Conservation (phyloP, 306 rosid genomes). For the Cucumis sativus region DNA sequence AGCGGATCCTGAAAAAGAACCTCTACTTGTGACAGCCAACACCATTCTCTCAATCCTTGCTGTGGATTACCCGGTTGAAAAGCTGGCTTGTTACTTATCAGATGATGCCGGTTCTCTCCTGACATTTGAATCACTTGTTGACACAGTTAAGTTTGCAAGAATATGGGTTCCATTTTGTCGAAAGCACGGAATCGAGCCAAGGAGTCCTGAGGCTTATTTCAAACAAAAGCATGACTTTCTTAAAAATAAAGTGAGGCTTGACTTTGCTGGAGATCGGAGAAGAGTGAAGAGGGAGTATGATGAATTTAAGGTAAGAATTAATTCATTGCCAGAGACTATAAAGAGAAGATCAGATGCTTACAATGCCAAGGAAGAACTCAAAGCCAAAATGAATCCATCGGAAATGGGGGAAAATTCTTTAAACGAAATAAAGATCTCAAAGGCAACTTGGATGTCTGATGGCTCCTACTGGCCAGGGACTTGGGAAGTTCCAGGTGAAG, state of each 20-base stretch:
- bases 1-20: constrained; percentile 82
- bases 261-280: constrained; percentile 72
- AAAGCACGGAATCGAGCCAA: constrained; percentile 56
- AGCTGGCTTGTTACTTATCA: constrained; percentile 71
- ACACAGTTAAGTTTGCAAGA: constrained; percentile 69
- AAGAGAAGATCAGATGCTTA: constrained; percentile 71
- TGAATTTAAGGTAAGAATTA: constrained; percentile 70
- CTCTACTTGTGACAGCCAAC: constrained; percentile 77
- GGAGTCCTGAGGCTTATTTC: constrained; percentile 75
- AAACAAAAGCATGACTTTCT: constrained; percentile 69
- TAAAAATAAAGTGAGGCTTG: constrained; percentile 63
- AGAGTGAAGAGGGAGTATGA: constrained; percentile 76
- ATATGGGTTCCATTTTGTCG: constrained; percentile 78
- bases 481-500: constrained; percentile 50
- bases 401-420: constrained; percentile 37
- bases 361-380: constrained; percentile 72
- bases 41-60: constrained; percentile 83
- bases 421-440: constrained; percentile 41
- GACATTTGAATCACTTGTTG: constrained; percentile 79
- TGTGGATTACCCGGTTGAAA: constrained; percentile 70
- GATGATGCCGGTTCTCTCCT: constrained; percentile 79
- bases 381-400: constrained; percentile 65
- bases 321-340: constrained; percentile 66
- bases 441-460: constrained; percentile 87
- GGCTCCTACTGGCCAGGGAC: constrained; percentile 88